Evolutionary conservation across 768 basidiomycete species (phyloP).

Genomic region (Lentinus tigrinus): DNA sequence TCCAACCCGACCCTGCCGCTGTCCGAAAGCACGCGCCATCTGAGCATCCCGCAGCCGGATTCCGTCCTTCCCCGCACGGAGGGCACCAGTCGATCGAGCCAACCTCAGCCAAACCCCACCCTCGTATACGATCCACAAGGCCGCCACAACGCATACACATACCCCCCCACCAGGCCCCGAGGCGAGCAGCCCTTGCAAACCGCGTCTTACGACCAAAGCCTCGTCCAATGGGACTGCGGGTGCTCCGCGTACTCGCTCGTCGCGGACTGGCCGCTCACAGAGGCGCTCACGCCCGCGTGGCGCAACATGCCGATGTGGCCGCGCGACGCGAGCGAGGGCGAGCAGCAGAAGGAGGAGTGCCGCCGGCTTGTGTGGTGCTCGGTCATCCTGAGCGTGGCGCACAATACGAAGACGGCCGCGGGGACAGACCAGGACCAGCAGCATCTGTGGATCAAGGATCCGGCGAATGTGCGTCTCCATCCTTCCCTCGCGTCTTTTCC

Average conservation of each 20-base stretch:
- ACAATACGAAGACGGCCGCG: slow-evolving; percentile 57
- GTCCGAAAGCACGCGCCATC: not conserved
- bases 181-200: not conserved
- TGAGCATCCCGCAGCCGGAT: not conserved
- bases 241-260: slow-evolving; percentile 47
- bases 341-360: slow-evolving; percentile 68
- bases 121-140: too few relatives aligned
- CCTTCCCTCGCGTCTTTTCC: not conserved
- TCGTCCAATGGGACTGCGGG: slow-evolving; percentile 9
- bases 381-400: slow-evolving; percentile 59
- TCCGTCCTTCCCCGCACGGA: too few relatives aligned
- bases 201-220: not conserved
- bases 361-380: slow-evolving; percentile 74
- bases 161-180: not conserved
- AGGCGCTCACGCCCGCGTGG: slow-evolving; percentile 61
- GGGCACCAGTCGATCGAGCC: too few relatives aligned
- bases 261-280: slow-evolving; percentile 44
- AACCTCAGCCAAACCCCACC: too few relatives aligned
- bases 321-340: slow-evolving; percentile 41
- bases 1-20: slow-evolving; percentile 58
- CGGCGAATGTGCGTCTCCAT: slow-evolving; percentile 52
- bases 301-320: slow-evolving; percentile 63
- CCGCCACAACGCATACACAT: not conserved
- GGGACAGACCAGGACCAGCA: slow-evolving; percentile 26
- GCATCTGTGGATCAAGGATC: slow-evolving; percentile 55